A percentile compares a stretch with the other conserved stretches of the same genome.
phyloP scores from a whole-genome alignment of 129 eudicot genomes.

The Lonicera japonica region DNA sequence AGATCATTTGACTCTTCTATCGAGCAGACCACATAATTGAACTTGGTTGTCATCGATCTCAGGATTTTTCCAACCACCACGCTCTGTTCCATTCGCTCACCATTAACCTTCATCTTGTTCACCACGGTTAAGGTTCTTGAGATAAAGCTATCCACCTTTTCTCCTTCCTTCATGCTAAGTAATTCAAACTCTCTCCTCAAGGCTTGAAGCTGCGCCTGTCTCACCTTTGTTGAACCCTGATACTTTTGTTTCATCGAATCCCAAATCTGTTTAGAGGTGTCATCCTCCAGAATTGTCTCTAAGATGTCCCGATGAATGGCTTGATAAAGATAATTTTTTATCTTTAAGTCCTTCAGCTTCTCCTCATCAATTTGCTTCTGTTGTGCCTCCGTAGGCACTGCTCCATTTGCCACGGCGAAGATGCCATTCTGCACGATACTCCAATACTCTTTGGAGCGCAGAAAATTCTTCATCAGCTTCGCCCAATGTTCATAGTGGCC shows the following conservation, averaged over 20 bases:
- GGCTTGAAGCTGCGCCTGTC: not conserved
- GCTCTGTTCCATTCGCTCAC: not conserved
- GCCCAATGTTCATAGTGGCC: not conserved
- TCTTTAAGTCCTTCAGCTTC: constrained; percentile 2
- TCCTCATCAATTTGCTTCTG: not conserved
- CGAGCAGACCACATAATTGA: constrained; percentile 4
- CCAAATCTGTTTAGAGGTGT: not conserved
- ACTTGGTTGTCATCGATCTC: not conserved
- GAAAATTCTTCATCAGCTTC: not conserved
- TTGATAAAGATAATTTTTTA: constrained; percentile 1
- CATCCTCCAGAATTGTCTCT: not conserved
- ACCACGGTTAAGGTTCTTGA: not conserved
- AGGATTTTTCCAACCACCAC: not conserved
- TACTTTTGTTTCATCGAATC: not conserved
- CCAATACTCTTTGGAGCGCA: not conserved
- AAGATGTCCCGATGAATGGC: not conserved
- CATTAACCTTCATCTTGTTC: constrained; percentile 5
- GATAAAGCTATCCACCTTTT: not conserved
- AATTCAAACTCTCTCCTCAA: constrained; percentile 1
- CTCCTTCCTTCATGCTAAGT: not conserved
- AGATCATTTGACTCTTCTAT: not conserved
- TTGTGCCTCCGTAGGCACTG: not conserved
- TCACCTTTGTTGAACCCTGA: not conserved
- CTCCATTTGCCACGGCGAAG: not conserved
- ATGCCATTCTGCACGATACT: not conserved